Percentiles rank a stretch among this genome's conserved stretches.
These are phyloP conservation scores for Pseudogymnoascus verrucosus DNA, from an alignment of 2,329 filamentous ascomycete genomes.

Conservation along the genomic window DNA sequence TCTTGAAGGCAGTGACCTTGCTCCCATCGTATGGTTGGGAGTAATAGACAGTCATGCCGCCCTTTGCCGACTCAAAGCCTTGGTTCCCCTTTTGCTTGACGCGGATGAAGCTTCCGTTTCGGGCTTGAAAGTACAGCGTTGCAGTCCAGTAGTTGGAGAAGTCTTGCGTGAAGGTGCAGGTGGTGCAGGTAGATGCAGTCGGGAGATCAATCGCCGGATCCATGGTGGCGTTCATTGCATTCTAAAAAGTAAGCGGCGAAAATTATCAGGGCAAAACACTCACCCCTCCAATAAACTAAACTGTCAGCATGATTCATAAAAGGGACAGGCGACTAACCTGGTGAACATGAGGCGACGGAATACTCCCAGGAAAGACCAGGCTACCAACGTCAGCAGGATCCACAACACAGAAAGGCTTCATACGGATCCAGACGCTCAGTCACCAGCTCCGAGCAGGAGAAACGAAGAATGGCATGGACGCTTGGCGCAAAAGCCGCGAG, in stretches of 20 bases:
- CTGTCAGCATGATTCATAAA: background rate
- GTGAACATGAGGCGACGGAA: slow-evolving; percentile 15
- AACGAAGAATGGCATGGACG: slow-evolving; percentile 13
- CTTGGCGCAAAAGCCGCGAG: slow-evolving; percentile 11
- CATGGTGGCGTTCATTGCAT: slow-evolving; percentile 36
- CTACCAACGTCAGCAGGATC: background rate
- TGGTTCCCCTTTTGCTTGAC: slow-evolving; percentile 29
- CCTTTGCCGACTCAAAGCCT: slow-evolving; percentile 26
- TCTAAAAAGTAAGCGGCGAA: slow-evolving; percentile 14
- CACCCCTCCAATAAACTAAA: background rate
- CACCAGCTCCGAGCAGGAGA: slow-evolving; percentile 18
- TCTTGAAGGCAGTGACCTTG: slow-evolving; percentile 37
- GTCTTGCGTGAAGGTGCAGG: slow-evolving; percentile 30
- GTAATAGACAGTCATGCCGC: slow-evolving; percentile 32
- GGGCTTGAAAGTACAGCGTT: slow-evolving; percentile 24
- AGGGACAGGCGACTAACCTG: slow-evolving; percentile 14
- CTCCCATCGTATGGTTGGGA: slow-evolving; percentile 24
- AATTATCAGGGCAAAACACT: background rate
- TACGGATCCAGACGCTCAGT: slow-evolving; percentile 18
- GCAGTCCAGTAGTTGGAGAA: slow-evolving; percentile 31
- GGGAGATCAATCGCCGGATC: slow-evolving; percentile 22
- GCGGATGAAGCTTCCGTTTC: slow-evolving; percentile 27
- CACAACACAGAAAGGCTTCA: background rate
- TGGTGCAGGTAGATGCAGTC: slow-evolving; percentile 26
- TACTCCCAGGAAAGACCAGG: slow-evolving; percentile 14